Conservation (phyloP, 1,139 yeast species). For the Meyerozyma sp. region DNA sequence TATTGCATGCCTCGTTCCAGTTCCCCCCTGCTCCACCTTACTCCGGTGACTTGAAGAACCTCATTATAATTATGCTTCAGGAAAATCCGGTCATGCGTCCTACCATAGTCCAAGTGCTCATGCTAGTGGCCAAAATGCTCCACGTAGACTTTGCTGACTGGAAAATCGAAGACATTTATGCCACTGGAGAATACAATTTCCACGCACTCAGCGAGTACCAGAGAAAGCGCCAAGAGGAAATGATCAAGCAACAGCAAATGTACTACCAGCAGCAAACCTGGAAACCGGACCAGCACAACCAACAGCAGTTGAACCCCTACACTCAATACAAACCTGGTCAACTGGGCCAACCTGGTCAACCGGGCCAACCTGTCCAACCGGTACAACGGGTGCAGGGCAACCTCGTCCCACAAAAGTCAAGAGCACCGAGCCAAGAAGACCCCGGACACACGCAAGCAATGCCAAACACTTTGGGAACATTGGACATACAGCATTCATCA, state of each 20-base stretch:
- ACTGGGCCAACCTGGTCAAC: background rate
- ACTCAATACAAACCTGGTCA: background rate
- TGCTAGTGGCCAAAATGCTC: conserved; percentile 30
- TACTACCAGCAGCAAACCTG: conserved; percentile 31
- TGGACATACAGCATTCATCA: background rate
- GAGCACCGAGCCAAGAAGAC: too few relatives aligned
- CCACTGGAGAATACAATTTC: conserved; percentile 37
- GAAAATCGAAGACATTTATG: conserved; percentile 34
- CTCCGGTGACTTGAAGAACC: conserved; percentile 60
- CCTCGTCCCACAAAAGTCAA: background rate
- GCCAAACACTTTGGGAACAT: background rate
- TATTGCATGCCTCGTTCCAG: conserved; percentile 59
- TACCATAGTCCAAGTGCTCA: conserved; percentile 66
- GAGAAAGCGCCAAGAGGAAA: conserved; percentile 32
- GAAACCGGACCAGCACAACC: conserved; percentile 2
- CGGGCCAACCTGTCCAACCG: background rate
- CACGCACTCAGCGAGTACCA: conserved; percentile 44
- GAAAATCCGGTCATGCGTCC: conserved; percentile 83
- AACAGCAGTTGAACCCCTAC: background rate
- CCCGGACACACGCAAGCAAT: too few relatives aligned
- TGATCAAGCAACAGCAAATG: conserved; percentile 31
- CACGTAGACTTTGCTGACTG: conserved; percentile 22
- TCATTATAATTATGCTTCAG: conserved; percentile 73
- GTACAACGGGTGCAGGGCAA: background rate
- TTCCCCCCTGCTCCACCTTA: conserved; percentile 53